A percentile compares a stretch with the other conserved stretches of the same genome.
These are phyloP conservation scores for Didymella segeticola DNA, from an alignment of 2,329 filamentous ascomycete species.

Conservation along the genomic window DNA sequence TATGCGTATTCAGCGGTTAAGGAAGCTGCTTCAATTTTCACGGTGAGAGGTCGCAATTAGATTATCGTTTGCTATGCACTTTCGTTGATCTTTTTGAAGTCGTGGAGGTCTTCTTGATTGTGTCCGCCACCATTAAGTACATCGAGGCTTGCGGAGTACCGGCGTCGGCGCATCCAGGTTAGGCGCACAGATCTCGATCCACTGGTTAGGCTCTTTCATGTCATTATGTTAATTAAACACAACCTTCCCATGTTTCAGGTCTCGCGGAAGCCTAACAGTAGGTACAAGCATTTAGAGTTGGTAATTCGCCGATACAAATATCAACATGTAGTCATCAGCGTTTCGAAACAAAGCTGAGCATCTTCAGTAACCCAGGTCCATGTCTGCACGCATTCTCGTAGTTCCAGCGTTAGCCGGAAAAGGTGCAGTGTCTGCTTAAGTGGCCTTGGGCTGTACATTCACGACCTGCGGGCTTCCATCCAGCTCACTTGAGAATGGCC, in stretches of 20 bases:
- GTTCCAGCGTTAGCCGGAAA: not conserved
- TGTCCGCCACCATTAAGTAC: no score
- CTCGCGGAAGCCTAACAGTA: no score
- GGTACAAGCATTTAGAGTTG: no score
- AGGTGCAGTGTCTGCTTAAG: not conserved
- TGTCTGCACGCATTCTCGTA: not conserved
- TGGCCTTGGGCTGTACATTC: not conserved
- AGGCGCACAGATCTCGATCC: no score
- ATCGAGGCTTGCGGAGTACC: no score
- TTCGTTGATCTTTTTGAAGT: no score
- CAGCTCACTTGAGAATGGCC: constrained; percentile 31
- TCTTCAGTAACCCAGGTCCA: no score
- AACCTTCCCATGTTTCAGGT: no score
- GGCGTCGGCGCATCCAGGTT: no score
- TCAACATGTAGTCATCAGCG: not conserved
- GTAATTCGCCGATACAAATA: no score
- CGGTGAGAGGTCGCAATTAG: not conserved
- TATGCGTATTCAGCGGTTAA: not conserved
- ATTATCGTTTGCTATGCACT: not conserved
- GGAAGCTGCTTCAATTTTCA: not conserved
- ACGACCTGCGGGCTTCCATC: constrained; percentile 17
- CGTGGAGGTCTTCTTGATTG: not conserved
- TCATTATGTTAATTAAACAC: no score
- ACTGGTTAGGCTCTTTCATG: no score
- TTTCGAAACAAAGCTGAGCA: not conserved